Evolutionary conservation across 202 grass and related monocot genomes (phyloP).

Genomic region (Musa balbisiana): DNA sequence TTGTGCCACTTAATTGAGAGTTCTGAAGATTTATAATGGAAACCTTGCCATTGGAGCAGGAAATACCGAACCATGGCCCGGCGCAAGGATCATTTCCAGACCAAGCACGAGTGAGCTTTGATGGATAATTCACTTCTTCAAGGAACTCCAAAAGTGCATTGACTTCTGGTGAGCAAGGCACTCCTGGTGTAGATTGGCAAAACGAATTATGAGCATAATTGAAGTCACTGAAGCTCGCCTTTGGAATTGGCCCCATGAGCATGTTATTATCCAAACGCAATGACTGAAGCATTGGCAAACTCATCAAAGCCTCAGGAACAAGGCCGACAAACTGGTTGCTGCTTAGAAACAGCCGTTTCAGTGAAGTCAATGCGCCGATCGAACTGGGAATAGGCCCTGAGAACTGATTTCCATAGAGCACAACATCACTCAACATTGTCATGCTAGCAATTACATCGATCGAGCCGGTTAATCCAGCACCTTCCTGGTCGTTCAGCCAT

Average conservation of each 20-base stretch:
- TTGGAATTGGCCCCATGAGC: slow-evolving; percentile 56
- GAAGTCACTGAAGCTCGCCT: slow-evolving; percentile 33
- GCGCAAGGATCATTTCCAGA: slow-evolving; percentile 52
- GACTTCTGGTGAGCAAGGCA: slow-evolving; percentile 36
- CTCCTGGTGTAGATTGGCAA: slow-evolving; percentile 35
- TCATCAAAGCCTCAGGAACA: slow-evolving; percentile 36
- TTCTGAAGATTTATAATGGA: slow-evolving; percentile 38
- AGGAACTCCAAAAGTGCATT: slow-evolving; percentile 55
- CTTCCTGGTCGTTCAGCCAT: slow-evolving; percentile 80
- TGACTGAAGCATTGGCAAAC: slow-evolving; percentile 30
- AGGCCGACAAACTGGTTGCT: slow-evolving; percentile 57
- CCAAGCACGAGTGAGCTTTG: slow-evolving; percentile 29
- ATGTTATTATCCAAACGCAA: slow-evolving; percentile 70
- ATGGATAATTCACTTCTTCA: slow-evolving; percentile 31
- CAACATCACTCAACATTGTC: slow-evolving; percentile 33
- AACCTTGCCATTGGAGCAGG: slow-evolving; percentile 42
- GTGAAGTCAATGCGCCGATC: slow-evolving; percentile 34
- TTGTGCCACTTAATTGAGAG: slow-evolving; percentile 44
- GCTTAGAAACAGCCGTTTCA: slow-evolving; percentile 43
- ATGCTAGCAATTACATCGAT: slow-evolving; percentile 50
- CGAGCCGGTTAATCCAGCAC: slow-evolving; percentile 38
- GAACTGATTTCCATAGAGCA: slow-evolving; percentile 84
- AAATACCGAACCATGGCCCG: slow-evolving; percentile 42
- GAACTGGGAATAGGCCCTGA: slow-evolving; percentile 42
- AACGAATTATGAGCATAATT: slow-evolving; percentile 47